Evolutionary conservation across 768 basidiomycete species (phyloP).

Genomic region (Ramaria sp.): DNA sequence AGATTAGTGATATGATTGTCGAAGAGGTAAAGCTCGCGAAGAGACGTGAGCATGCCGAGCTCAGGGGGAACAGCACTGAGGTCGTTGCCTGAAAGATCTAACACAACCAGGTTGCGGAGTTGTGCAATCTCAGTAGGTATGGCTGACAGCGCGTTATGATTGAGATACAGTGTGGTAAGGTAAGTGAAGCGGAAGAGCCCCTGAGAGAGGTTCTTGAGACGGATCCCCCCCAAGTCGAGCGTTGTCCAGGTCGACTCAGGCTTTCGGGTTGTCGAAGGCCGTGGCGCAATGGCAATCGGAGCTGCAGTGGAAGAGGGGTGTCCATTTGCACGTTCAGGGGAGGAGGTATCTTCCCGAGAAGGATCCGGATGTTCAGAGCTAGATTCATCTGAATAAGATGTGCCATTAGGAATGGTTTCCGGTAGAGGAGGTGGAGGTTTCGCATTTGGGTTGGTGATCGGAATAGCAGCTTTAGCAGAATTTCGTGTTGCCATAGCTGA

Average conservation of each 20-base stretch:
- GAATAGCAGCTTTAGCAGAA: conserved; percentile 75
- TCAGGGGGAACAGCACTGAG: conserved; percentile 72
- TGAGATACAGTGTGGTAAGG: conserved; percentile 90
- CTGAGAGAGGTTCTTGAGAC: conserved; percentile 81
- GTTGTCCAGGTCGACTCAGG: conserved; percentile 79
- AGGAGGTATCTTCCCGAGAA: background rate
- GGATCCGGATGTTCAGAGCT: background rate
- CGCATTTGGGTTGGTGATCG: conserved; percentile 84
- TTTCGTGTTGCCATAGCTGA: conserved; percentile 89
- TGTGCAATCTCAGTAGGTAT: conserved; percentile 77
- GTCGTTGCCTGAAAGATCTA: conserved; percentile 88
- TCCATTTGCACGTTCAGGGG: conserved; percentile 5
- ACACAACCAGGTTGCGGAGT: conserved; percentile 74
- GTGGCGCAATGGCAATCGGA: conserved; percentile 56
- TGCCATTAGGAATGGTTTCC: conserved; percentile 18
- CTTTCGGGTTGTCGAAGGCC: conserved; percentile 51
- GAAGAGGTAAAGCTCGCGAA: conserved; percentile 91
- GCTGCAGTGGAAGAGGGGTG: conserved; percentile 49
- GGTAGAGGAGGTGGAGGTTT: conserved; percentile 36
- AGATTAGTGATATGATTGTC: conserved; percentile 87
- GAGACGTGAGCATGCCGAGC: conserved; percentile 77
- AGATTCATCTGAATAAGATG: conserved; percentile 18
- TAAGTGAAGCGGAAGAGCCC: conserved; percentile 82
- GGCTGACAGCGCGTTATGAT: conserved; percentile 76
- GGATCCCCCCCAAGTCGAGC: conserved; percentile 93